Evolutionary conservation across 31 red algal species (phyloP), one percentile per base, ranked within the genome.

Genomic region (Odonthalia washingtoniensis): DNA sequence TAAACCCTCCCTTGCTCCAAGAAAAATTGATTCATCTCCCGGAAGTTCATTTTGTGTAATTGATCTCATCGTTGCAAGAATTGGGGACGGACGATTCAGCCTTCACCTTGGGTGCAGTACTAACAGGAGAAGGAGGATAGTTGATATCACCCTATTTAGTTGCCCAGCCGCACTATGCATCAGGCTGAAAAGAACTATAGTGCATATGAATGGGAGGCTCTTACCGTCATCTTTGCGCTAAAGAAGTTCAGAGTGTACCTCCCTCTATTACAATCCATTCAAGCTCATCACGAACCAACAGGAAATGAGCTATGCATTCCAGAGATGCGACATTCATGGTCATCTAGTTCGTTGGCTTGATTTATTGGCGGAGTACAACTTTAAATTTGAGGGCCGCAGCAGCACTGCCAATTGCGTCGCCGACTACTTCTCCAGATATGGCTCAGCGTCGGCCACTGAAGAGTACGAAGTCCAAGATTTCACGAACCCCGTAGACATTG

Each of bases 181-280:
- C n/a, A n/a, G n/a, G n/a, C n/a, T n/a, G n/a, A 83, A 5, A 21
- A 66, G 5, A 39, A 38, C 30, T 83, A 68, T 52, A 69, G 61
- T 35, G 41, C 62, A n/a, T 69, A 61, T 26, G 62, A 68, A 43
- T 35, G 34, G 28, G 80, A 83, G 61, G 80, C 32, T 17, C 80
- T 83, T 30, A 0, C 60, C 3, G 62, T 66, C 4, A 49, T 83
- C 32, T 83, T 69, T 42, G 80, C 80, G 32, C 63, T 83, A 0
- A 38, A 43, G 32, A 83, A 0, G 57, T 83, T 83, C 42, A 24
- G 34, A 0, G 57, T 83, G n/a, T 83, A 68, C 40, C 80, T 83
- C n/a, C 14, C 26, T 83, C 4, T 83, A 53, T 26, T 32, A 36
- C 6, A 69, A 69, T 5, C 80, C 35, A 30, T 69, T 83, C 32